phyloP scores from a whole-genome alignment of 2,329 filamentous ascomycete genomes.

The Sclerotinia nivalis region DNA sequence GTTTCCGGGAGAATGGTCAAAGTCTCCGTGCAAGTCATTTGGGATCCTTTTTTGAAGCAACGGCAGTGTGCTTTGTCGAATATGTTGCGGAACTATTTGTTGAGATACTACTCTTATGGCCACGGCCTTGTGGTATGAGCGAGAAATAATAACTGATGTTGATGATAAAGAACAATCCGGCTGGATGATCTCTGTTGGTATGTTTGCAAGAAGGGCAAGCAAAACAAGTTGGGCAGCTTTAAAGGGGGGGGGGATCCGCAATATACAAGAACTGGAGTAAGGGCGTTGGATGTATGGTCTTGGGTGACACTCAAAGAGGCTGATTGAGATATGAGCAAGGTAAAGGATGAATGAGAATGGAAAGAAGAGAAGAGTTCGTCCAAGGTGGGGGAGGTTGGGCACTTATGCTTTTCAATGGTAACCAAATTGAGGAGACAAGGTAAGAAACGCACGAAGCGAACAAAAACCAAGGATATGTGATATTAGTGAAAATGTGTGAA shows the following conservation, averaged over 20 bases:
- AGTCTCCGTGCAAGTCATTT: conserved; percentile 41
- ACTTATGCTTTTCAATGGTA: conserved; percentile 36
- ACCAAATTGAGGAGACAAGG: conserved; percentile 18
- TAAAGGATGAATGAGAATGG: conserved; percentile 28
- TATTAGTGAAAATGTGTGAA: conserved; percentile 9
- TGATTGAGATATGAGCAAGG: conserved; percentile 20
- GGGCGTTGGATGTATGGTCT: conserved; percentile 24
- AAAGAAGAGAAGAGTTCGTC: conserved; percentile 27
- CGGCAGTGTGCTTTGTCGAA: conserved; percentile 24
- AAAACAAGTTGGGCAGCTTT: conserved; percentile 21
- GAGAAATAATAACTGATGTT: conserved; percentile 24
- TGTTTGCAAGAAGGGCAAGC: conserved; percentile 25
- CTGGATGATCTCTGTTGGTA: conserved; percentile 23
- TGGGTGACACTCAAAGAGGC: conserved; percentile 28
- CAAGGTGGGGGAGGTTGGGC: conserved; percentile 31
- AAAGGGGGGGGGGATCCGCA: conserved; percentile 15
- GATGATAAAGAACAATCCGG: conserved; percentile 20
- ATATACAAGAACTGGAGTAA: conserved; percentile 23
- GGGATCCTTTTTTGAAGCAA: conserved; percentile 28
- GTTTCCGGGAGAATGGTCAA: conserved; percentile 38
- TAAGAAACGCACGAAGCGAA: conserved; percentile 21
- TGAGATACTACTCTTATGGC: conserved; percentile 29
- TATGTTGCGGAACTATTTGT: conserved; percentile 16
- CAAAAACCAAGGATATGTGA: conserved; percentile 17
- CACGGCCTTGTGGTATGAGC: conserved; percentile 29